These are phyloP conservation scores for Oryza meridionalis DNA, from an alignment of 176 grass and related monocot species.

Conservation along the genomic window DNA sequence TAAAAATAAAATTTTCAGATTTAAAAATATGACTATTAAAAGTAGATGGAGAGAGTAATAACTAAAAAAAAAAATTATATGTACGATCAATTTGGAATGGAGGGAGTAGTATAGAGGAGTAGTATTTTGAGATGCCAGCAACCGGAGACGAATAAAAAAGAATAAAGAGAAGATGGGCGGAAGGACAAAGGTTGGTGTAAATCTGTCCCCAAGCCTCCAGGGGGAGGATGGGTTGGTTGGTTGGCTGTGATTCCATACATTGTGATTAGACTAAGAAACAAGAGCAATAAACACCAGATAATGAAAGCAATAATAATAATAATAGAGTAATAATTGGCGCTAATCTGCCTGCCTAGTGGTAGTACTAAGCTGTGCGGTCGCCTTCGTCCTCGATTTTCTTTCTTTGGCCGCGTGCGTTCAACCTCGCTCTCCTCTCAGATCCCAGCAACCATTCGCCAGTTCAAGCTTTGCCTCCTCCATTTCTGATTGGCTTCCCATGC, in stretches of 20 bases:
- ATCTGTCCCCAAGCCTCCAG: too few relatives aligned
- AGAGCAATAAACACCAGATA: background rate
- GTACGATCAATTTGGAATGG: too few relatives aligned
- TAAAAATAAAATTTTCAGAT: too few relatives aligned
- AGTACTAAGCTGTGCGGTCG: background rate
- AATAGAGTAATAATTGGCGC: background rate
- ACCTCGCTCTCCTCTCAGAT: constrained; percentile 11
- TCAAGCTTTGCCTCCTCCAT: background rate
- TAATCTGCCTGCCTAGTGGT: background rate
- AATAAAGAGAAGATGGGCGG: too few relatives aligned
- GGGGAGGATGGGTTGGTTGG: background rate
- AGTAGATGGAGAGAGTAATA: too few relatives aligned
- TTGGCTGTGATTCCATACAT: background rate
- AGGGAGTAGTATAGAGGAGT: too few relatives aligned
- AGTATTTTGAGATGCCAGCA: background rate
- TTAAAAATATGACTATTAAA: too few relatives aligned
- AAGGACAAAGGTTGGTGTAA: too few relatives aligned
- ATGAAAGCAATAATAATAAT: background rate
- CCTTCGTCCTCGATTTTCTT: background rate
- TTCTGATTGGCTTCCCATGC: background rate
- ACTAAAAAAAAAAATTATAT: too few relatives aligned
- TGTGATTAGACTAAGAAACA: background rate
- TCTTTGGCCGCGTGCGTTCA: background rate
- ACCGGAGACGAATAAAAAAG: too few relatives aligned
- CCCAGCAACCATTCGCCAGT: constrained; percentile 25